Percentiles rank a stretch among this genome's conserved stretches.
Evolutionary conservation across 257 asterid species (phyloP).

Genomic region (Nicotiana knightiana): DNA sequence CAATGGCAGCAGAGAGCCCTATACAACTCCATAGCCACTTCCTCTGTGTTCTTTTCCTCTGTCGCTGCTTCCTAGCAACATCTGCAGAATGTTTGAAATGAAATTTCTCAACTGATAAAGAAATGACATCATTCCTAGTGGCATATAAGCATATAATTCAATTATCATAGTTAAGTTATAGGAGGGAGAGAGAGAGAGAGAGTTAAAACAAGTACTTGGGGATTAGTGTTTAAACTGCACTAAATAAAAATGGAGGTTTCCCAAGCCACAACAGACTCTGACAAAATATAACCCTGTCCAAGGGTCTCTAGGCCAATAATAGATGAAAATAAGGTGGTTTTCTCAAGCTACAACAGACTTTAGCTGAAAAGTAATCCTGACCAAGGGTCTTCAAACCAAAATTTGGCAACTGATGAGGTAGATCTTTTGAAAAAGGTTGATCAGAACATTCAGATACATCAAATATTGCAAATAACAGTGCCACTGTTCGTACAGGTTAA

Average conservation of each 20-base stretch:
- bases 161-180: background rate
- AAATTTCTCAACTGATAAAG: background rate
- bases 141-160: background rate
- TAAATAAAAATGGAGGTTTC: background rate
- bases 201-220: background rate
- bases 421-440: background rate
- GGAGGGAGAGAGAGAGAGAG: background rate
- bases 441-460: background rate
- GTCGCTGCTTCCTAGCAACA: slow-evolving; percentile 53
- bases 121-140: background rate
- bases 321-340: background rate
- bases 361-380: background rate
- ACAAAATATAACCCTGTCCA: background rate
- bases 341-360: background rate
- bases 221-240: background rate
- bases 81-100: slow-evolving; percentile 34
- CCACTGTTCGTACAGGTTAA: too few species aligned
- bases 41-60: slow-evolving; percentile 35
- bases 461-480: background rate
- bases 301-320: background rate
- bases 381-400: background rate
- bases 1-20: slow-evolving; percentile 49
- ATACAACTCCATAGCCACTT: slow-evolving; percentile 64
- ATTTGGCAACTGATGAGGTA: background rate
- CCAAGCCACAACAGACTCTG: background rate